These are phyloP conservation scores for Soucietia sequanensis DNA, from an alignment of 805 yeast species.

Conservation along the genomic window DNA sequence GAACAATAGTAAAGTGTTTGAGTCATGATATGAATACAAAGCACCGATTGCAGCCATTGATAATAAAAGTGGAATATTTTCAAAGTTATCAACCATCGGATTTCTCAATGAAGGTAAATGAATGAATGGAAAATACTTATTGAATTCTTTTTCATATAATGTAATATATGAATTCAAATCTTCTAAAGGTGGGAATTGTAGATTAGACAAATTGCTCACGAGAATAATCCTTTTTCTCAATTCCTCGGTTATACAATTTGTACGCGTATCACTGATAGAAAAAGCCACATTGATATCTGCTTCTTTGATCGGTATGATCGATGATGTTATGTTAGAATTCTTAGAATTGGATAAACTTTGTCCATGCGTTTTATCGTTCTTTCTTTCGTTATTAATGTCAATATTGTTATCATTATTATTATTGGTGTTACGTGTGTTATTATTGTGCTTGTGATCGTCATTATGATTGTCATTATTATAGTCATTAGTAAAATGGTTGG, in stretches of 20 bases:
- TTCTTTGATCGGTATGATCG: not conserved
- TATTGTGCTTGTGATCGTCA: not conserved
- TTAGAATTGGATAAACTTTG: conserved; percentile 1
- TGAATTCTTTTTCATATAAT: conserved; percentile 75
- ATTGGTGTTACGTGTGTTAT: too few species aligned
- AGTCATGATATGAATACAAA: conserved; percentile 73
- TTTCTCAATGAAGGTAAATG: conserved; percentile 61
- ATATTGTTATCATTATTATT: too few species aligned
- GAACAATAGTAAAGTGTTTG: conserved; percentile 69
- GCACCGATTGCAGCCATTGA: conserved; percentile 92
- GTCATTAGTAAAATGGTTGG: too few species aligned
- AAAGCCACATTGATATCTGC: conserved; percentile 13
- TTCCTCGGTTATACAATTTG: conserved; percentile 41
- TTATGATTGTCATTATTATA: not conserved
- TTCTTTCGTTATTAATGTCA: too few species aligned
- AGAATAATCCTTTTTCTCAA: conserved; percentile 53
- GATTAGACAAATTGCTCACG: conserved; percentile 50
- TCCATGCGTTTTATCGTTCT: conserved; percentile 1
- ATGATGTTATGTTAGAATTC: not conserved
- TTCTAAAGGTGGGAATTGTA: conserved; percentile 69
- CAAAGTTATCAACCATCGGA: conserved; percentile 39
- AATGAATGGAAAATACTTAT: conserved; percentile 79
- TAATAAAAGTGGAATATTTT: conserved; percentile 63
- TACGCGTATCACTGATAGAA: conserved; percentile 10
- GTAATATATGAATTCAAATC: conserved; percentile 76